Evolutionary conservation across 257 asterid genomes (phyloP), one percentile per base, ranked within the genome.

Genomic region (Orobanche coerulescens): DNA sequence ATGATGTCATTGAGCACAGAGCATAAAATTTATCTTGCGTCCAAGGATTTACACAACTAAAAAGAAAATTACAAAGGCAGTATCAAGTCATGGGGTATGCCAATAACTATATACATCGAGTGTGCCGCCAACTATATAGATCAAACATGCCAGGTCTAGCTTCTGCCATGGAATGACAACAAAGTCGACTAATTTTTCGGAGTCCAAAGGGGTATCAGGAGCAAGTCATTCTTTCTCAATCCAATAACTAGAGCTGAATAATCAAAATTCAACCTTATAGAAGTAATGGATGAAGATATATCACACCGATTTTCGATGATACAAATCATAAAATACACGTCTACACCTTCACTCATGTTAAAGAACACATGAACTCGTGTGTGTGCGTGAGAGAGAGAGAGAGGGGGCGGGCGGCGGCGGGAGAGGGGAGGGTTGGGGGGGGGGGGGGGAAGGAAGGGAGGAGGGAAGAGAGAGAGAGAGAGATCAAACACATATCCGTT

Each of bases 181-280:
- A 40, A 23, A 25, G 54, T 50, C 18, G 22, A 28, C 23, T 50
- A 42, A 30, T 22, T 24, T 60, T 37, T 58, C 42, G 28, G 24
- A n/a, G 42, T 33, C 46, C 44, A 62, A 58, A 24, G 33, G 24
- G 60, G 50, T 19, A 22, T 33, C 47, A 16, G 16, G 34, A 18
- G 14, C 44, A 28, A 13, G 10, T 4, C 4, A 2, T 12, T 51
- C 7, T 24, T 50, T 49, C 18, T 25, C 24, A 53, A 10, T 24
- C 43, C 34, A 54, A 59, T 37, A 36, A 44, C 3, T 59, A 51
- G 46, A 55, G 34, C 65, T 22, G 64, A 55, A 56, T 31, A 36
- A 47, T 26, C 2, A 49, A 46, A 71, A 40, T 43, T 36, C 20
- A 37, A 25, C 20, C 51, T 62, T 9, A 55, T 2, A 33, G 24